These are phyloP conservation scores for Annulohypoxylon truncatum DNA, from an alignment of 2,329 filamentous ascomycete species.

Conservation along the genomic window DNA sequence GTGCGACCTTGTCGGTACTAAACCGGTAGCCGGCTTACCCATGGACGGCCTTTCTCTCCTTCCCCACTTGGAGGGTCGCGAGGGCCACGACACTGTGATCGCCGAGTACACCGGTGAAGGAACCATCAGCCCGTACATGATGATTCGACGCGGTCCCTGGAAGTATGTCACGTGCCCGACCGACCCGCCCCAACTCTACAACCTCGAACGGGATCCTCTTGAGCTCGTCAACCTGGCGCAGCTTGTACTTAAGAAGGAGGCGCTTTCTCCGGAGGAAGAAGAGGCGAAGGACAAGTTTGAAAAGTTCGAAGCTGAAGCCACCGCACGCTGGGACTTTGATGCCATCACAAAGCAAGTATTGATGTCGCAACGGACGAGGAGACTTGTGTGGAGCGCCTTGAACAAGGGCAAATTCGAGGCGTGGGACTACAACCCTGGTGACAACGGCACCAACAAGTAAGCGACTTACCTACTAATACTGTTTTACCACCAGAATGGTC, in stretches of 20 bases:
- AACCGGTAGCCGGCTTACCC: constrained; percentile 76
- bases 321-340: constrained; percentile 82
- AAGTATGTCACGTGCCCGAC: constrained; percentile 90
- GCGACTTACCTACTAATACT: constrained; percentile 47
- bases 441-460: constrained; percentile 75
- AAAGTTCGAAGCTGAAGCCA: constrained; percentile 79
- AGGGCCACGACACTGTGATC: constrained; percentile 87
- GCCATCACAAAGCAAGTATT: constrained; percentile 80
- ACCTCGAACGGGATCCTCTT: constrained; percentile 78
- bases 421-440: constrained; percentile 86
- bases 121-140: constrained; percentile 88
- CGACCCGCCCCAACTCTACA: constrained; percentile 86
- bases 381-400: constrained; percentile 83
- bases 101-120: constrained; percentile 96
- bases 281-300: constrained; percentile 64
- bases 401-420: constrained; percentile 79
- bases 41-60: constrained; percentile 87
- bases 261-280: constrained; percentile 57
- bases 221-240: constrained; percentile 80
- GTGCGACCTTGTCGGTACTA: constrained; percentile 81
- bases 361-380: constrained; percentile 80
- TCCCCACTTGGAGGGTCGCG: constrained; percentile 75
- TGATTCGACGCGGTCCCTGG: constrained; percentile 91
- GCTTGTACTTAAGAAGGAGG: constrained; percentile 53
- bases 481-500: constrained; percentile 16